Evolutionary conservation across 2,329 filamentous ascomycete species (phyloP).

Genomic region (Hyphodiscus sp.): DNA sequence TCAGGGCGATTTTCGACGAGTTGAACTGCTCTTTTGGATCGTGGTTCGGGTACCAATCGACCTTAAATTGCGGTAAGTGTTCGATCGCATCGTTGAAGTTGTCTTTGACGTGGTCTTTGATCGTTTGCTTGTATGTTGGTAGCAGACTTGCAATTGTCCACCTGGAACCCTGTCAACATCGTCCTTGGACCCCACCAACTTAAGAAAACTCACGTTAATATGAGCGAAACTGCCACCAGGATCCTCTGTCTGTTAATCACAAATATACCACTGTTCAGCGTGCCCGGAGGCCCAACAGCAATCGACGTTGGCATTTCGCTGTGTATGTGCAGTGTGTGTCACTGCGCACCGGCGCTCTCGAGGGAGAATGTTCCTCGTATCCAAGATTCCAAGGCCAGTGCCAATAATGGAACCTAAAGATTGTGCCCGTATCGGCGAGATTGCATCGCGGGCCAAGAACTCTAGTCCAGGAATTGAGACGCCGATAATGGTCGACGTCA

Average conservation of each 20-base stretch:
- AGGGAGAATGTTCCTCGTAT: neutral
- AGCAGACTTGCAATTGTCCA: conserved; percentile 42
- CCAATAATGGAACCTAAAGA: neutral
- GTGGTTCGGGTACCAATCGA: conserved; percentile 26
- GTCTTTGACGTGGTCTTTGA: conserved; percentile 30
- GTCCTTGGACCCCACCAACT: neutral
- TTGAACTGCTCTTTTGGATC: conserved; percentile 33
- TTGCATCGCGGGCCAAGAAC: neutral
- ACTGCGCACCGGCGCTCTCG: neutral
- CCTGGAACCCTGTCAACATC: conserved; percentile 26
- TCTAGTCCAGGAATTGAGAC: too few species aligned
- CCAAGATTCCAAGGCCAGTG: neutral
- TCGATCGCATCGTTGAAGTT: conserved; percentile 22
- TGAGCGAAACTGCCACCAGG: conserved; percentile 19
- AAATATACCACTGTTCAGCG: conserved; percentile 17
- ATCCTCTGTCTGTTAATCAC: conserved; percentile 23
- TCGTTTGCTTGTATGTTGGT: conserved; percentile 38
- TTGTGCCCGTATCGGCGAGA: neutral
- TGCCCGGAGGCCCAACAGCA: conserved; percentile 8
- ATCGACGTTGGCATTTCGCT: conserved; percentile 11
- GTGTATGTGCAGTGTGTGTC: neutral
- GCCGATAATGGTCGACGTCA: too few species aligned
- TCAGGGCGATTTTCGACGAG: conserved; percentile 42
- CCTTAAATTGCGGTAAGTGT: conserved; percentile 25
- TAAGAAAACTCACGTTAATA: conserved; percentile 22